A percentile compares a stretch with the other conserved stretches of the same genome.
phyloP scores from a whole-genome alignment of 176 grass and related monocot genomes.

The Dendrocalamus sinicus region DNA sequence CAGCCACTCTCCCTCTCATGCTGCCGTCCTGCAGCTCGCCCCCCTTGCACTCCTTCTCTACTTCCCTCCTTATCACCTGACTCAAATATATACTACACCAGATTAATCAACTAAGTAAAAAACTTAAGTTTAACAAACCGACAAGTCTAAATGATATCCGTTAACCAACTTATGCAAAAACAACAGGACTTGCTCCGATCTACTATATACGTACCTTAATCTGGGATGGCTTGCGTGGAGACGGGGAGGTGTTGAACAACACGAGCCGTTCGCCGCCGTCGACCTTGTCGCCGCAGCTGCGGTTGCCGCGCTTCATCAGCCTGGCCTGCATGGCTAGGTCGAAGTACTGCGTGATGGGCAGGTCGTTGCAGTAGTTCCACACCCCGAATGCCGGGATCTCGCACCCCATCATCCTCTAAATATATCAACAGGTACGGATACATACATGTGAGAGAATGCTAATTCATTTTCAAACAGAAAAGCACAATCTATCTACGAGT shows the following conservation, averaged over 20 bases:
- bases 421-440: background rate
- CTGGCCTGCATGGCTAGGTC: constrained; percentile 71
- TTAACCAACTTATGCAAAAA: background rate
- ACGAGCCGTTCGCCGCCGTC: constrained; percentile 25
- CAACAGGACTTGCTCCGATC: background rate
- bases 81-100: background rate
- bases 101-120: background rate
- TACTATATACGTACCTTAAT: constrained; percentile 38
- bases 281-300: constrained; percentile 7
- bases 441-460: background rate
- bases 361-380: constrained; percentile 74
- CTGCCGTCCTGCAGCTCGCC: constrained; percentile 20
- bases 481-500: background rate
- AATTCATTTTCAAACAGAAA: background rate
- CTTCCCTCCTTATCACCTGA: constrained; percentile 58
- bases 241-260: constrained; percentile 31
- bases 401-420: constrained; percentile 59
- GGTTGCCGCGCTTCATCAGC: constrained; percentile 55
- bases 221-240: constrained; percentile 55
- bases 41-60: constrained; percentile 33
- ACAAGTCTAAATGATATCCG: background rate
- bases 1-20: background rate
- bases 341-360: constrained; percentile 80
- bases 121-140: background rate
- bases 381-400: constrained; percentile 68